phyloP scores from a whole-genome alignment of 495 filamentous ascomycete genomes.

The Astrothelium macrocarpum region DNA sequence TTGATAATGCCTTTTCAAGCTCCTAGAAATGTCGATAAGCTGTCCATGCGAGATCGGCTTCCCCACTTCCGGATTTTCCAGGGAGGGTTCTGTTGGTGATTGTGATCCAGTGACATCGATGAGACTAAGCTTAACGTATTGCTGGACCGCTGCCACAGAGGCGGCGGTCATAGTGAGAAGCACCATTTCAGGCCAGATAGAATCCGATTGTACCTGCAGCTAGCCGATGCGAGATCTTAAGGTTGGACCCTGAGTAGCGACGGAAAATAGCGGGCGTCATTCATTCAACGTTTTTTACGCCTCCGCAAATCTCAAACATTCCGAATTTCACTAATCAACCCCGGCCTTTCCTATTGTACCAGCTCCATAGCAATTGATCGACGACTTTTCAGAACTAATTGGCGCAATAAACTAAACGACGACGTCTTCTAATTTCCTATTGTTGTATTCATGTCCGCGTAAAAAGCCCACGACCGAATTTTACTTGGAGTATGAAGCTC shows the following conservation, averaged over 20 bases:
- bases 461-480: not conserved
- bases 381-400: not conserved
- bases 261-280: not conserved
- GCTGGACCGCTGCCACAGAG: constrained; percentile 54
- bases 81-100: constrained; percentile 30
- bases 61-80: constrained; percentile 43
- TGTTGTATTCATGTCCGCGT: not conserved
- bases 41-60: constrained; percentile 73
- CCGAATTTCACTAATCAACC: not conserved
- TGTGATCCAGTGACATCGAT: not conserved
- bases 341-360: not conserved
- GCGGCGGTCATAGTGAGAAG: constrained; percentile 62
- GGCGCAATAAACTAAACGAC: not conserved
- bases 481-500: constrained; percentile 5
- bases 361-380: not conserved
- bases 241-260: not conserved
- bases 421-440: too few species aligned
- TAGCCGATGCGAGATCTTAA: not conserved
- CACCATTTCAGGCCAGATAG: constrained; percentile 49
- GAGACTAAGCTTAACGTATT: constrained; percentile 15
- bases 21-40: constrained; percentile 56
- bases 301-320: not conserved
- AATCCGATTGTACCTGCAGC: constrained; percentile 4
- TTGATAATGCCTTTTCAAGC: constrained; percentile 33
- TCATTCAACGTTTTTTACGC: not conserved